Conservation (phyloP, 139 green algal genomes). For the Volvox africanus region DNA sequence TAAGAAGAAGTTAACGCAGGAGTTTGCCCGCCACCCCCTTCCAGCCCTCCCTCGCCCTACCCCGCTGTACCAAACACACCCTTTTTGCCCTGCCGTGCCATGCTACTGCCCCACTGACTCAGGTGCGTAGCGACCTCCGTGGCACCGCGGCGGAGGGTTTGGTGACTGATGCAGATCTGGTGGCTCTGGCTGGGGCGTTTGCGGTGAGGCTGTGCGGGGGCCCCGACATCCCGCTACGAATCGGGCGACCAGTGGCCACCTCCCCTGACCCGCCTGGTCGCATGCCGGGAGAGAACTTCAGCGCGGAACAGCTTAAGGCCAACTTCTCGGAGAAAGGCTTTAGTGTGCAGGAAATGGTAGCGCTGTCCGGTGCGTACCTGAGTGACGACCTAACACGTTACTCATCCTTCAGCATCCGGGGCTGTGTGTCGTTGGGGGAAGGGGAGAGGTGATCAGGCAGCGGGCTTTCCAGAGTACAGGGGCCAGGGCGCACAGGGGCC, state of each 20-base stretch:
- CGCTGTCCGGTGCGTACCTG: slow-evolving; percentile 50
- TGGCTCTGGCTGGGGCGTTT: slow-evolving; percentile 80
- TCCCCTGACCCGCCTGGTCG: slow-evolving; percentile 76
- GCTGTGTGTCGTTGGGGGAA: no score
- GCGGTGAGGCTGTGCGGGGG: slow-evolving; percentile 80
- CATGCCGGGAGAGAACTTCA: slow-evolving; percentile 77
- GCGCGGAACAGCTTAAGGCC: slow-evolving; percentile 67
- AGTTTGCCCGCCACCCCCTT: not conserved
- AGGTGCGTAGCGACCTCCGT: slow-evolving; percentile 64
- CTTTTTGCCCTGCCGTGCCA: no score
- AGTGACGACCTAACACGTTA: no score
- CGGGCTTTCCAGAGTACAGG: no score
- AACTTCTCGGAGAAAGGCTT: slow-evolving; percentile 82
- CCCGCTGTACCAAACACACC: not conserved
- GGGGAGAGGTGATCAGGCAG: no score
- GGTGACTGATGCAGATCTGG: slow-evolving; percentile 82
- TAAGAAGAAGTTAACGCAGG: not conserved
- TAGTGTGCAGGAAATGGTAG: slow-evolving; percentile 77
- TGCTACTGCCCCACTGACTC: not conserved
- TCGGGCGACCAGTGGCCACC: slow-evolving; percentile 73
- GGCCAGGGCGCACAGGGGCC: no score
- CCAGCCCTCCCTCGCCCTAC: not conserved
- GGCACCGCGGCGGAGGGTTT: slow-evolving; percentile 70
- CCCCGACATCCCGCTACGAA: slow-evolving; percentile 71
- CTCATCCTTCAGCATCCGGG: no score